These are phyloP conservation scores for Tetracentron sinense DNA, from an alignment of 164 flowering plant species.

Conservation along the genomic window DNA sequence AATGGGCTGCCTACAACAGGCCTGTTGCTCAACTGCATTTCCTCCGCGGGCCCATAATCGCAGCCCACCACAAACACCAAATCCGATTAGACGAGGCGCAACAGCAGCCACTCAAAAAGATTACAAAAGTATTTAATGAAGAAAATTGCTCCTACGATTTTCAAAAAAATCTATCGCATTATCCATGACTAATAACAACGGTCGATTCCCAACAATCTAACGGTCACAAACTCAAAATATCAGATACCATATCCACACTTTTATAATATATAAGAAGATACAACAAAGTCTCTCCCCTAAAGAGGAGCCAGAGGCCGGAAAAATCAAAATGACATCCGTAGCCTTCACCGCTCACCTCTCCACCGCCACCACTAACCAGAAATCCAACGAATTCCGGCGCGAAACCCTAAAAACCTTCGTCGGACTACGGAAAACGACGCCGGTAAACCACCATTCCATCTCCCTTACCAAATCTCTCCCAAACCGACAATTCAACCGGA, in stretches of 20 bases:
- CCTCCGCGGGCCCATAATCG: no score
- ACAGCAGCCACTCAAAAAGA: background rate
- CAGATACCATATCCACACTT: constrained; percentile 49
- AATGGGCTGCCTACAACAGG: no score
- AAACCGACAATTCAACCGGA: constrained; percentile 5
- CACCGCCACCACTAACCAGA: constrained; percentile 14
- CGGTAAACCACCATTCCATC: constrained; percentile 16
- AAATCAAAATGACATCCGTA: constrained; percentile 65
- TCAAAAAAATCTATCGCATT: constrained; percentile 30
- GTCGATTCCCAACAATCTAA: constrained; percentile 38
- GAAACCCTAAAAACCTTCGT: constrained; percentile 44
- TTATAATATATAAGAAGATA: background rate
- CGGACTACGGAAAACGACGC: constrained; percentile 54
- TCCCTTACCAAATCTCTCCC: constrained; percentile 14
- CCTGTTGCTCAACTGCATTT: no score
- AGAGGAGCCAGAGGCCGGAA: background rate
- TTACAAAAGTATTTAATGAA: background rate
- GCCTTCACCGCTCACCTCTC: constrained; percentile 24
- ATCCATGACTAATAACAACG: constrained; percentile 42
- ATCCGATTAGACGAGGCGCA: constrained; percentile 1
- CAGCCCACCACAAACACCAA: no score
- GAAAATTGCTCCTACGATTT: background rate
- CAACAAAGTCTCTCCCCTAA: no score
- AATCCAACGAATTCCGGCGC: constrained; percentile 4
- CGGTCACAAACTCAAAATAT: constrained; percentile 27